phyloP scores from a whole-genome alignment of 257 asterid genomes.

The Ocimum tenuiflorum region DNA sequence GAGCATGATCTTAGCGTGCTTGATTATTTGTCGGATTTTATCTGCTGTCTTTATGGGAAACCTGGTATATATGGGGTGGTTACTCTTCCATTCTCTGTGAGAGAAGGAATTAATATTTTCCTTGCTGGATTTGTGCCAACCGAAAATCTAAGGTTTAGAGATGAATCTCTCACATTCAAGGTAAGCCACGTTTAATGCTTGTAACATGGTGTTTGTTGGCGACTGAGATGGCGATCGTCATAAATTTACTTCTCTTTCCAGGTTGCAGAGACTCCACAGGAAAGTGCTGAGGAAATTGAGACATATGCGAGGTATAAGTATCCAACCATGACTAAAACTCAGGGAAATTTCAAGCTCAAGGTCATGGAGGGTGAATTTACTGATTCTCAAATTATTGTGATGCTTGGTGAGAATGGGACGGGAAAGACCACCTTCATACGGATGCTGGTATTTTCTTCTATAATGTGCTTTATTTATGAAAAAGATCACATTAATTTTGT shows the following conservation, averaged over 20 bases:
- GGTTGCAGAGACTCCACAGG: conserved; percentile 97
- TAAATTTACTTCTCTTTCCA: conserved; percentile 21
- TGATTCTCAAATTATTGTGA: conserved; percentile 92
- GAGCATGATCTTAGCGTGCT: conserved; percentile 98
- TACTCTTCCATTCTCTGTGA: conserved; percentile 90
- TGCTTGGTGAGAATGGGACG: conserved; percentile 99
- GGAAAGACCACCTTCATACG: conserved; percentile 96
- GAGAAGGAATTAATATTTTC: conserved; percentile 97
- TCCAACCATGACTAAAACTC: conserved; percentile 89
- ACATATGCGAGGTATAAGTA: conserved; percentile 79
- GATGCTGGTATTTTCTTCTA: conserved; percentile 62
- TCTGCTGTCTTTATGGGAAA: conserved; percentile 95
- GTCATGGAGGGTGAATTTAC: conserved; percentile 96
- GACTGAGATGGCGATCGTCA: not conserved
- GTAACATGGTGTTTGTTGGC: not conserved
- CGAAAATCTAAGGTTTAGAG: conserved; percentile 84
- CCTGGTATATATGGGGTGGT: conserved; percentile 98
- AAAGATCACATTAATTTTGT: not conserved
- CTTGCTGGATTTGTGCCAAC: conserved; percentile 95
- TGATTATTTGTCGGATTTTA: conserved; percentile 91
- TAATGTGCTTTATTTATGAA: not conserved
- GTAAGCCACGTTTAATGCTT: conserved; percentile 28
- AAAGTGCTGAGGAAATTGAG: conserved; percentile 84
- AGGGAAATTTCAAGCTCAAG: conserved; percentile 86
- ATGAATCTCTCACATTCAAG: conserved; percentile 87